Base-by-base conservation (phyloP, 495 filamentous ascomycete species). In the Neurospora africana region DNA sequence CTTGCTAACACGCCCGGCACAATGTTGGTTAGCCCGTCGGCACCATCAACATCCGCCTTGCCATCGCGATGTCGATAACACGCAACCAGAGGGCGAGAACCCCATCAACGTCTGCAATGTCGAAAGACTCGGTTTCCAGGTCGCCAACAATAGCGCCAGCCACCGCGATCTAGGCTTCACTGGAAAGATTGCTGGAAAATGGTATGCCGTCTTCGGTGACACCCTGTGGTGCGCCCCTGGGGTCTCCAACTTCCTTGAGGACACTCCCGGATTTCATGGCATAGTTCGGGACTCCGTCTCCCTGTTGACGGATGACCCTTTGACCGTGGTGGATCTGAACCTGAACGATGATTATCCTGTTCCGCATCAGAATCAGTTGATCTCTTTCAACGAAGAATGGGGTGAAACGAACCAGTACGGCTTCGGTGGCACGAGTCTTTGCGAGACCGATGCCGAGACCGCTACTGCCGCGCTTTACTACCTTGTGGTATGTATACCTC, bases 151-250 rank as follows among this genome's bases (percentile, higher is more conserved):
- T 72, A 82, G 77, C 75, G 81, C 79, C 75, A 77, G 75, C 38
- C 76, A 78, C 40, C 79, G 82, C 21, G 82, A 82, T 70, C 76
- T 83, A n/a, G 82, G 82, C 30, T 84, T 82, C 75, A 78, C 82
- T 0, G 82, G 81, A 15, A 61, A 76, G n/a, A 44, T 83, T 2
- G 71, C 73, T 1, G 77, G 81, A 3, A 76, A 77, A 69, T 83
- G 81, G 81, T 83, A 82, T 58, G 76, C 78, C 41, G 65, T 83
- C 15, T 83, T 72, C 27, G 82, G 78, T 15, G 82, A 83, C 71
- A 81, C 81, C 9, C 70, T 79, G 13, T 83, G 79, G 78, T 80
- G 80, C 69, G 75, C 74, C 1, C 53, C 77, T 1, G 78, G 77
- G 3, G 76, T 82, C 4, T 78, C 75, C 5, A 75, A 81, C 69